Conservation (phyloP, 345 rosid genomes). For the Camelina hispida region DNA sequence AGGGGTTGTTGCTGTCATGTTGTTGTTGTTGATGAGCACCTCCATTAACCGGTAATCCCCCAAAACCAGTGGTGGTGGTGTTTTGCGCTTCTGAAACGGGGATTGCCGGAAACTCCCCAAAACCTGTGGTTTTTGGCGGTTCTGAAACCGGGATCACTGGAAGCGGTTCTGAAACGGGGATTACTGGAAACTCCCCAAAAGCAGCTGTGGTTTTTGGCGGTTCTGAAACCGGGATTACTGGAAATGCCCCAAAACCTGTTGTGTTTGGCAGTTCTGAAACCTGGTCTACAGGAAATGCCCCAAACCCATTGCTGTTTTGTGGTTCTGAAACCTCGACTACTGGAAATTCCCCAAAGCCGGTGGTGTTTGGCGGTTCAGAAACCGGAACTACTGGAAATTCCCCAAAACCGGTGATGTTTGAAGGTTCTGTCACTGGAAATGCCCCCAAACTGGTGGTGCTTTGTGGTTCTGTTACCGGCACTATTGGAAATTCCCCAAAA, state of each 20-base stretch:
- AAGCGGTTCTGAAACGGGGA: not conserved
- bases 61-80: conserved; percentile 40
- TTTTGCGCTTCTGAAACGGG: conserved; percentile 1
- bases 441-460: not conserved
- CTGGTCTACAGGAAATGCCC: not conserved
- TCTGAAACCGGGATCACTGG: not conserved
- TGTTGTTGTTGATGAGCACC: conserved; percentile 58
- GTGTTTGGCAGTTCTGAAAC: not conserved
- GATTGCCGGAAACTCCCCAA: not conserved
- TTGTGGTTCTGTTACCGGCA: not conserved
- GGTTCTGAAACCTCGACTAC: not conserved
- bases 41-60: conserved; percentile 3
- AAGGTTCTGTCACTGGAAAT: not conserved
- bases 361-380: not conserved
- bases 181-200: no score
- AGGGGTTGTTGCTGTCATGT: conserved; percentile 78
- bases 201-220: conserved; percentile 27
- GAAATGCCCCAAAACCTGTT: not conserved
- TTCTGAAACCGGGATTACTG: not conserved
- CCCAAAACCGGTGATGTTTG: not conserved
- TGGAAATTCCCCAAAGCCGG: not conserved
- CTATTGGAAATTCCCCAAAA: conserved; percentile 12
- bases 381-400: not conserved
- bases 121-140: not conserved
- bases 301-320: conserved; percentile 10